Base-by-base conservation (phyloP, 2,329 filamentous ascomycete species). In the Blumeria hordei region DNA sequence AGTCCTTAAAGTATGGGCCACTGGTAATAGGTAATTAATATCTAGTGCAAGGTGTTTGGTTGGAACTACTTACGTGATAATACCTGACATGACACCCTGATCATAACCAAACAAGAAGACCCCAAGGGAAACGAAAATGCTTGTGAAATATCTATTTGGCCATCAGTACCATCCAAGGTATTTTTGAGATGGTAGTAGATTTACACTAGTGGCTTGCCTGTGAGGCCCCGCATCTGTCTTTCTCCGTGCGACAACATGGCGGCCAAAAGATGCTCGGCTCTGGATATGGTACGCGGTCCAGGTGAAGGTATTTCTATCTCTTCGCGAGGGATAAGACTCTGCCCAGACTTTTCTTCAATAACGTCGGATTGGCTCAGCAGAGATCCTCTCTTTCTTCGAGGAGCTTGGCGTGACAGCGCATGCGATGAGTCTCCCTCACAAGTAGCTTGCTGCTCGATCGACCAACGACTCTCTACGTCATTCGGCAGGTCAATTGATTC, bases 181-280 rank as follows among this genome's bases (percentile, higher is more conserved):
- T 14, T 28, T 3, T 18, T 47, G 6, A 54, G 47, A 50, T 54
- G 6, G 36, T 50, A 9, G 34, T 41, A 18, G 49, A 35, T 78
- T 63, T 77, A 95, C 83, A 98, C 77, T 65, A 98, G 74, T 69
- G 90, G 81, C 74, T 93, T 94, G 71, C 92, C 92, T 64, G 93
- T 94, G 63, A 98, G 77, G 74, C 92, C 92, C 71, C 92, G 85
- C 64, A 87, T 82, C 66, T 83, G 80, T 66, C 77, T 74, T 62
- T 80, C 76, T 60, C 85, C 80, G 66, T 81, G 80, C 61, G 87
- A 80, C 88, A 98, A 95, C 76, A 93, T 83, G 72, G 74, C 69
- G 62, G 83, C 85, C 63, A 96, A 70, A 60, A 85, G 68, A 65
- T 80, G 82, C 68, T 88, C 78, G 59, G 72, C 76, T 63, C 75